A percentile compares a stretch with the other conserved stretches of the same genome.
Evolutionary conservation across 352 stramenopile species (phyloP).

Genomic region (Pythium oligandrum): DNA sequence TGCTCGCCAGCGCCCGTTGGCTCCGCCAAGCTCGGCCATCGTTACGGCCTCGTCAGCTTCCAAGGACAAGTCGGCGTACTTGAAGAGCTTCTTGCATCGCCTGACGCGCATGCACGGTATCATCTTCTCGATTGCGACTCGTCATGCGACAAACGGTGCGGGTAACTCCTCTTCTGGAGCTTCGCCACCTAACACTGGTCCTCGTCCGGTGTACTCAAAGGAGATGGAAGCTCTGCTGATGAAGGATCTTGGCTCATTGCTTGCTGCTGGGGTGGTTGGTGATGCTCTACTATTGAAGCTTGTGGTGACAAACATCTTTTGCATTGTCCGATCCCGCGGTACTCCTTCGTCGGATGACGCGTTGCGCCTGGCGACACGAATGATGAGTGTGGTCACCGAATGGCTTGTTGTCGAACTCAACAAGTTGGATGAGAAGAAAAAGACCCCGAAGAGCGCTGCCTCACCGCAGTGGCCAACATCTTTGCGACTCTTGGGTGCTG

Average conservation of each 20-base stretch:
- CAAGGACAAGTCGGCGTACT: conserved; percentile 76
- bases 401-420: conserved; percentile 36
- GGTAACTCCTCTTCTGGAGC: background rate
- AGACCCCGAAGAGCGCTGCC: conserved; percentile 8
- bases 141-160: conserved; percentile 2
- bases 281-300: conserved; percentile 77
- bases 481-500: conserved; percentile 43
- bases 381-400: conserved; percentile 40
- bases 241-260: conserved; percentile 49
- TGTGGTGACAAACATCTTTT: conserved; percentile 79
- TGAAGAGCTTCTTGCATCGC: conserved; percentile 86
- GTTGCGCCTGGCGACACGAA: conserved; percentile 46
- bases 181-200: background rate
- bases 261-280: conserved; percentile 56
- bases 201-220: conserved; percentile 33
- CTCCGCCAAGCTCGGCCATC: conserved; percentile 20
- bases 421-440: conserved; percentile 16
- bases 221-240: conserved; percentile 69
- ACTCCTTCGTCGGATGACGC: conserved; percentile 36
- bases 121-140: conserved; percentile 58
- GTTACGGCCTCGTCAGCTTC: conserved; percentile 37
- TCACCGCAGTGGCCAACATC: conserved; percentile 18
- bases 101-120: conserved; percentile 85
- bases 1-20: conserved; percentile 66
- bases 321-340: conserved; percentile 31